Evolutionary conservation across 1,284 basidiomycete genomes (phyloP).

Genomic region (Fomitiporia mediterranea): DNA sequence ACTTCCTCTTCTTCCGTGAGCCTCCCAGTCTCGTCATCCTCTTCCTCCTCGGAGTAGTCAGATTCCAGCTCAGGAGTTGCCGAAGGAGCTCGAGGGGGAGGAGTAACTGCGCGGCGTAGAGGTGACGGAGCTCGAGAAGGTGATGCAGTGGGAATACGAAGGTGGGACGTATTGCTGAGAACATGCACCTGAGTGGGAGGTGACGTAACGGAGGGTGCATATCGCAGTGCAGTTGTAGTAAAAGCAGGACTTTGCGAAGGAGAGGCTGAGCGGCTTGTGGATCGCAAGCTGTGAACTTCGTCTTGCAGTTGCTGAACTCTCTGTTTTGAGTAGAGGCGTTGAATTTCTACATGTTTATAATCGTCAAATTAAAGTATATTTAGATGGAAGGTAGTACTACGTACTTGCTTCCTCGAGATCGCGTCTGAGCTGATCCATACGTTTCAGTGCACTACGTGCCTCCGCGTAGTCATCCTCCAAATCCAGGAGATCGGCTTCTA

Average conservation of each 20-base stretch:
- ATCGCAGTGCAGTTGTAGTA: neutral
- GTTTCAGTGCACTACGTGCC: conserved; percentile 8
- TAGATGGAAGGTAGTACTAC: neutral
- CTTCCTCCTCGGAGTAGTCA: conserved; percentile 10
- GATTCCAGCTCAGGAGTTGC: conserved; percentile 10
- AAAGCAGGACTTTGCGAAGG: neutral
- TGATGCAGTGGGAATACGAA: neutral
- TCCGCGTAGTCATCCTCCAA: conserved; percentile 12
- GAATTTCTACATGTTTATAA: neutral
- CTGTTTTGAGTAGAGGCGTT: conserved; percentile 4
- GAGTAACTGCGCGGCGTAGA: neutral
- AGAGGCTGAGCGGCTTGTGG: conserved; percentile 2
- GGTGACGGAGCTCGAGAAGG: neutral
- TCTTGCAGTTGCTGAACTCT: conserved; percentile 11
- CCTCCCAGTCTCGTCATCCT: neutral
- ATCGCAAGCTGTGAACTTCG: conserved; percentile 13
- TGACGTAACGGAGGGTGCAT: neutral
- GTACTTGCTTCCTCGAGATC: conserved; percentile 12
- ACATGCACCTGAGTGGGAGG: neutral
- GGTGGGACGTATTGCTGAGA: neutral
- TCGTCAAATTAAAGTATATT: neutral
- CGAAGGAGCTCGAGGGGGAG: conserved; percentile 1
- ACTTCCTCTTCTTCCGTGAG: conserved; percentile 2
- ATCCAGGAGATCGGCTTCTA: conserved; percentile 9
- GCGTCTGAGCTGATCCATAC: conserved; percentile 5